Conservation (phyloP, 163 green algal species). For the Volvox carteri region DNA sequence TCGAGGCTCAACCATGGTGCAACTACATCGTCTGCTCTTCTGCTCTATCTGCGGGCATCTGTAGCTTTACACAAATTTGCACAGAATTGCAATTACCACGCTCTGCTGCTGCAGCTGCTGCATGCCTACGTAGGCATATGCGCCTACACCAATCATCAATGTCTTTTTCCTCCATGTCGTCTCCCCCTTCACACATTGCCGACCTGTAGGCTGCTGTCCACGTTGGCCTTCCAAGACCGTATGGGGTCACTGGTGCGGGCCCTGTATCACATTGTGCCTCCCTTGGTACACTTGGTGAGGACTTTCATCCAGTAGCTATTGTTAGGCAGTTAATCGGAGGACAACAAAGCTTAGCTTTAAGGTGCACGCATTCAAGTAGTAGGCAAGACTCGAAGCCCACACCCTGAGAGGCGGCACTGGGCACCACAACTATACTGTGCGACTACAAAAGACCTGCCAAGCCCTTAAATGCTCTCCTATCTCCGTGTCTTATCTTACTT, state of each 20-base stretch:
- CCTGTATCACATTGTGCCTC: slow-evolving; percentile 3
- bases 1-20: too few relatives aligned
- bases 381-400: too few relatives aligned
- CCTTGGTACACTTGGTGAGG: slow-evolving; percentile 23
- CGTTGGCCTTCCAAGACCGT: slow-evolving; percentile 26
- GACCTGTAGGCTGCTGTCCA: slow-evolving; percentile 33
- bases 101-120: neutral
- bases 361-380: too few relatives aligned
- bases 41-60: neutral
- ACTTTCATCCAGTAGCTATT: too few relatives aligned
- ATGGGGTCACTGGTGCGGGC: slow-evolving; percentile 8
- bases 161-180: neutral
- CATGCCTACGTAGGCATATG: neutral
- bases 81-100: neutral
- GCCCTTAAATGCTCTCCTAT: neutral
- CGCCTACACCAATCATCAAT: neutral
- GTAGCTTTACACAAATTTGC: neutral
- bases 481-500: neutral
- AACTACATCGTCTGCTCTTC: too few relatives aligned
- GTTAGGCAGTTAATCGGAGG: too few relatives aligned
- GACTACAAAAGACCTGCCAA: neutral
- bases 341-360: too few relatives aligned
- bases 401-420: neutral
- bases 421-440: neutral
- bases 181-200: neutral